These are phyloP conservation scores for Malus hybrid DNA, from an alignment of 331 rosid species.

Conservation along the genomic window DNA sequence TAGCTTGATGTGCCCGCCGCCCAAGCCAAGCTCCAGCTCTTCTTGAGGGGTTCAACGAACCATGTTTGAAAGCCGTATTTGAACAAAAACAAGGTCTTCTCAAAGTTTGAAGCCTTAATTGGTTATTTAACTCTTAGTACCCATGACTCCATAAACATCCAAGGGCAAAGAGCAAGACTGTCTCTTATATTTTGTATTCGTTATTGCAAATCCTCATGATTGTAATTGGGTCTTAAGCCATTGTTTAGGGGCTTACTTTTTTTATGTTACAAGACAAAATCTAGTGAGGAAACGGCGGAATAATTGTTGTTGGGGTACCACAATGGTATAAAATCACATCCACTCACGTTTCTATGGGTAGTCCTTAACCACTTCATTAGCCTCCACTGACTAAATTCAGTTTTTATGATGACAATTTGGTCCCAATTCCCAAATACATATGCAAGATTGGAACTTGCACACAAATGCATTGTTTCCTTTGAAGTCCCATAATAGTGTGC, in stretches of 20 bases:
- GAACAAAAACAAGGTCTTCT: conserved; percentile 15
- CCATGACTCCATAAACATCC: background rate
- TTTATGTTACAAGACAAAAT: conserved; percentile 16
- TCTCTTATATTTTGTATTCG: conserved; percentile 15
- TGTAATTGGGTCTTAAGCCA: conserved; percentile 21
- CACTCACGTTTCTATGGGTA: conserved; percentile 20
- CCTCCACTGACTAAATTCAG: conserved; percentile 32
- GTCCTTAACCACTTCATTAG: conserved; percentile 23
- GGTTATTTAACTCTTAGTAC: background rate
- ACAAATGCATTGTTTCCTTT: background rate
- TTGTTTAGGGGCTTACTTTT: conserved; percentile 20
- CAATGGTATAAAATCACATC: conserved; percentile 7
- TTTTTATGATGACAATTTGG: conserved; percentile 23
- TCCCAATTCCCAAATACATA: conserved; percentile 23
- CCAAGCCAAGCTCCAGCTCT: conserved; percentile 15
- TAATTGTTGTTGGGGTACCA: conserved; percentile 31
- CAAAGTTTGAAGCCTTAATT: conserved; percentile 18
- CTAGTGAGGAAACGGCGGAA: conserved; percentile 56
- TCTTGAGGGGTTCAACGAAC: conserved; percentile 16
- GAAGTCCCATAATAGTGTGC: background rate
- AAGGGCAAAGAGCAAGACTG: conserved; percentile 11
- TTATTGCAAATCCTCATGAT: conserved; percentile 24
- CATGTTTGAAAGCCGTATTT: conserved; percentile 8
- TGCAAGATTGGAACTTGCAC: background rate
- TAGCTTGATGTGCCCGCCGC: conserved; percentile 25